Conservation (phyloP, 1,284 basidiomycete genomes). For the Malassezia yamatoensis region DNA sequence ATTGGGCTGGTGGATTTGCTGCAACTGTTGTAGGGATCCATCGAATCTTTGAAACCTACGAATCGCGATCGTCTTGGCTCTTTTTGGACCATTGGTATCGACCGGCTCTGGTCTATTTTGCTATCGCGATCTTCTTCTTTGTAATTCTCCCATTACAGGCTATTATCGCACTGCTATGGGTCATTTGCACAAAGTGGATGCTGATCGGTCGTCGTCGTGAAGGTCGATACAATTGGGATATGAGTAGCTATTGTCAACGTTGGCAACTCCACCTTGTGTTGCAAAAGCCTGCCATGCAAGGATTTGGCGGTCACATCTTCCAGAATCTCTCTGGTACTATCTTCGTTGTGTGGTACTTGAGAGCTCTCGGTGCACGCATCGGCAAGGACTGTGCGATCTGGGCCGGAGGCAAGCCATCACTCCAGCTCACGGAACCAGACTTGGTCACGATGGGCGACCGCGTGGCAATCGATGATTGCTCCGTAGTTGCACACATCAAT, state of each 20-base stretch:
- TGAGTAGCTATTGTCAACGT: slow-evolving; percentile 47
- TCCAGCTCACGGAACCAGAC: slow-evolving; percentile 47
- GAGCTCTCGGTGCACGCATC: slow-evolving; percentile 40
- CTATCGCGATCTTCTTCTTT: slow-evolving; percentile 39
- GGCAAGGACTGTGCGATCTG: slow-evolving; percentile 44
- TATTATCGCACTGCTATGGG: slow-evolving; percentile 38
- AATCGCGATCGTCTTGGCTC: slow-evolving; percentile 22
- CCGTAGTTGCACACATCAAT: slow-evolving; percentile 48
- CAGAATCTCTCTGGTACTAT: slow-evolving; percentile 38
- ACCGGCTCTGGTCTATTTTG: slow-evolving; percentile 39
- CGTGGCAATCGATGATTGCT: slow-evolving; percentile 44
- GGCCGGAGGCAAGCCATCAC: slow-evolving; percentile 46
- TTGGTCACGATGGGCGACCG: slow-evolving; percentile 45
- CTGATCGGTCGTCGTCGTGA: slow-evolving; percentile 45
- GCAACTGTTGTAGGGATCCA: slow-evolving; percentile 42
- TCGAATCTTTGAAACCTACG: slow-evolving; percentile 29
- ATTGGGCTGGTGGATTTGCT: slow-evolving; percentile 45
- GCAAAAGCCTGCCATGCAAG: slow-evolving; percentile 37
- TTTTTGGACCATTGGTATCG: slow-evolving; percentile 47
- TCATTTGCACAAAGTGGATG: slow-evolving; percentile 43
- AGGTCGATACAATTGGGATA: slow-evolving; percentile 48
- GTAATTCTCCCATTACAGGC: slow-evolving; percentile 38
- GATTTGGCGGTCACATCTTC: slow-evolving; percentile 43
- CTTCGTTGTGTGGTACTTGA: slow-evolving; percentile 44
- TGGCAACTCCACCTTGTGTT: slow-evolving; percentile 46